Conservation (phyloP, 2,329 filamentous ascomycete genomes). For the Trichoderma koningiopsis region DNA sequence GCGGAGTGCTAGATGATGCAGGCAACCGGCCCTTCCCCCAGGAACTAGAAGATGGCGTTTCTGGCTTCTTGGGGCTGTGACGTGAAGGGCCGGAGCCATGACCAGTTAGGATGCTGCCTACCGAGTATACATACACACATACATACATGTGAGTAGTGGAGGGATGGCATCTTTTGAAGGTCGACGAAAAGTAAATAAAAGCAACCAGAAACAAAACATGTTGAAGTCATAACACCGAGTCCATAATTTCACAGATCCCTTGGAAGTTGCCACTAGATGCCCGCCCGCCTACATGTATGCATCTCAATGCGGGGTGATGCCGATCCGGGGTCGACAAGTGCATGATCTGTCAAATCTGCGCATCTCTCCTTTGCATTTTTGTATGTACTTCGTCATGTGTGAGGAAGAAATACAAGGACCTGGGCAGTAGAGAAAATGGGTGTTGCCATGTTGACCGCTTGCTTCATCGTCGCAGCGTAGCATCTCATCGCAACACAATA, state of each 20-base stretch:
- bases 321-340: conserved; percentile 16
- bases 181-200: neutral
- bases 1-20: conserved; percentile 8
- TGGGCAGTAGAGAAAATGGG: neutral
- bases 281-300: neutral
- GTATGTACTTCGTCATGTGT: neutral
- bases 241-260: neutral
- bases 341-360: conserved; percentile 14
- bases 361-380: neutral
- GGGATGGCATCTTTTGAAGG: neutral
- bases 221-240: neutral
- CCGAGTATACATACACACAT: neutral
- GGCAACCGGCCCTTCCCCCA: conserved; percentile 23
- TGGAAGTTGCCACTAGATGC: neutral
- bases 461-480: neutral
- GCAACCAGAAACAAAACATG: neutral
- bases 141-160: neutral
- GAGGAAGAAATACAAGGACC: neutral
- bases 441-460: neutral
- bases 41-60: neutral
- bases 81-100: neutral
- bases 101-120: conserved; percentile 2
- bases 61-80: neutral
- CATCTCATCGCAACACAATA: neutral
- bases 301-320: conserved; percentile 14